Evolutionary conservation across 495 filamentous ascomycete genomes (phyloP).

Genomic region (Platismatia glauca): DNA sequence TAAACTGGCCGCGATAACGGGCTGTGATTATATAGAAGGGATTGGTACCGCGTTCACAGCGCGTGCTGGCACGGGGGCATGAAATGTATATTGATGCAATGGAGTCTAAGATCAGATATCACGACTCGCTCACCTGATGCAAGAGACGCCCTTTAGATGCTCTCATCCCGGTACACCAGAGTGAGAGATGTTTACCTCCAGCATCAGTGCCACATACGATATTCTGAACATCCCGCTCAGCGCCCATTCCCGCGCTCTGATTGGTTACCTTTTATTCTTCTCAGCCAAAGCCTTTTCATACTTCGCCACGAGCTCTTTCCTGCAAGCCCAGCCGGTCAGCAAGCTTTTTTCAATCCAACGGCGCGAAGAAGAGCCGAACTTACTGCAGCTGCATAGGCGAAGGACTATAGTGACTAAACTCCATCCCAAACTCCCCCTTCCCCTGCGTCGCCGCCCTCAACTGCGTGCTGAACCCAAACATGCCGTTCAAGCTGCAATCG

Average conservation of each 20-base stretch:
- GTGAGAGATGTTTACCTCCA: neutral
- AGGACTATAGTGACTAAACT: constrained; percentile 90
- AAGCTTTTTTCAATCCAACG: neutral
- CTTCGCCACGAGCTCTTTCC: constrained; percentile 82
- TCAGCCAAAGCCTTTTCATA: constrained; percentile 77
- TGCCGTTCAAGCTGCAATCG: constrained; percentile 85
- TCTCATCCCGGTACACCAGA: neutral
- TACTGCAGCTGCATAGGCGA: constrained; percentile 87
- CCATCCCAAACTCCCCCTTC: constrained; percentile 98
- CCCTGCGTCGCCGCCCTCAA: constrained; percentile 92
- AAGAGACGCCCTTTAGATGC: neutral
- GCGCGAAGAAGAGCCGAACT: constrained; percentile 29
- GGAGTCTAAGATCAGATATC: neutral
- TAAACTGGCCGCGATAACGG: neutral
- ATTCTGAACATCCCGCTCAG: neutral
- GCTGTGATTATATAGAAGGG: neutral
- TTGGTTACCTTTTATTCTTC: constrained; percentile 55
- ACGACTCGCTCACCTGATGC: neutral
- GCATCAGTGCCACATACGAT: neutral
- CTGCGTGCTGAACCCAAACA: constrained; percentile 94
- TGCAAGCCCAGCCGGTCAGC: constrained; percentile 26
- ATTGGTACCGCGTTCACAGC: too few species aligned
- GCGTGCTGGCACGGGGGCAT: neutral
- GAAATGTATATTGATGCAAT: neutral
- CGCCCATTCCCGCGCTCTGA: neutral